Evolutionary conservation across 1,284 basidiomycete species (phyloP), one percentile per base, ranked within the genome.

Genomic region (Melampsora americana): DNA sequence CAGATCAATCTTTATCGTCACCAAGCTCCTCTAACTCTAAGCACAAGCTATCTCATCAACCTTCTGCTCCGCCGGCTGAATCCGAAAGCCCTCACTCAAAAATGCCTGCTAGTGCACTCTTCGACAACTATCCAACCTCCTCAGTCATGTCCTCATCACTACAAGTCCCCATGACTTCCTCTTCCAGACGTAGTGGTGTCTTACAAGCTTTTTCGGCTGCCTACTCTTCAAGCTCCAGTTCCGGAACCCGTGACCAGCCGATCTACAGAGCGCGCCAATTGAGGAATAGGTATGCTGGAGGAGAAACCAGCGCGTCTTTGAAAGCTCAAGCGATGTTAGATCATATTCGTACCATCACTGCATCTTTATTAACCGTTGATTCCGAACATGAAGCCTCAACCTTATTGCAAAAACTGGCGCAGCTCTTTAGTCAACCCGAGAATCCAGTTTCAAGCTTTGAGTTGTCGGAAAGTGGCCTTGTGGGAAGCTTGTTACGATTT

Each of bases 401-500:
- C 46, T 87, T 88, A 14, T 84, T 96, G 30, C 85, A 86, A 73
- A 88, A 90, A 78, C 85, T 98, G 26, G 91, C 92, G 0, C 86
- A 87, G 18, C 86, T 94, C 61, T 95, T 99, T 82, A 85, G 89
- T 0, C 89, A 89, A n/a, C 86, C 81, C 62, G 83, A 83, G 26
- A 83, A 85, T 50, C 90, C 93, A 12, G 88, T 98, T 14, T 97
- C 95, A 0, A 96, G 94, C 83, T 99, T 98, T 79, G 96, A 99
- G 84, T 84, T 99, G 56, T 85, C 97, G 72, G 91, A 96, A 81
- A 95, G 93, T 80, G 95, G 95, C 2, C 87, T 97, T 0, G 90
- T 98, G 0, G 93, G 96, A 79, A 90, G 89, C 2, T 83, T 99
- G 59, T 87, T 98, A 71, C 87, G 88, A 64, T 94, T 93, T 83